Evolutionary conservation across 805 yeast species (phyloP).

Genomic region (Komagataella pastoris): DNA sequence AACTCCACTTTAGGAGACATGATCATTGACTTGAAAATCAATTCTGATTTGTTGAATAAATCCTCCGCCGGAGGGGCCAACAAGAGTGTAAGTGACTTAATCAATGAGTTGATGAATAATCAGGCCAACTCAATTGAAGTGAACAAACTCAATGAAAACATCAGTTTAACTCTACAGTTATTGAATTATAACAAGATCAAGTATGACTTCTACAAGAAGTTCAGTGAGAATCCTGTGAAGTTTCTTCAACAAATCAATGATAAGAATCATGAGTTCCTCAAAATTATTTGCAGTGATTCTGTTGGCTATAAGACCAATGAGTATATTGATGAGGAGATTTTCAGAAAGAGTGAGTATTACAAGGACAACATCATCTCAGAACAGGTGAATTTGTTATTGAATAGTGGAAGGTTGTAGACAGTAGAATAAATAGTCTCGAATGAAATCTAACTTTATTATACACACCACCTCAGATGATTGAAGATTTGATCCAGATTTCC

Average conservation of each 20-base stretch:
- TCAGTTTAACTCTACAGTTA: slow-evolving; percentile 36
- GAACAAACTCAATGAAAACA: slow-evolving; percentile 17
- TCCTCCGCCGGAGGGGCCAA: slow-evolving; percentile 22
- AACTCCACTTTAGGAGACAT: slow-evolving; percentile 73
- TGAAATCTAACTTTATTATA: slow-evolving; percentile 1
- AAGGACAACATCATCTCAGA: slow-evolving; percentile 67
- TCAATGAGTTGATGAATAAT: slow-evolving; percentile 28
- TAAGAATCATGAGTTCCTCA: slow-evolving; percentile 74
- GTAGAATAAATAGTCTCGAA: slow-evolving; percentile 5
- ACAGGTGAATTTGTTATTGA: slow-evolving; percentile 64
- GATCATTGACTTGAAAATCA: slow-evolving; percentile 62
- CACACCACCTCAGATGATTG: not conserved
- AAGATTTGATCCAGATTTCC: not conserved
- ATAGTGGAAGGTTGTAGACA: slow-evolving; percentile 30
- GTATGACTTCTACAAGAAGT: slow-evolving; percentile 63
- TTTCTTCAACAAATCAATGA: slow-evolving; percentile 65
- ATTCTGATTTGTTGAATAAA: slow-evolving; percentile 21
- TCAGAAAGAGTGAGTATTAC: slow-evolving; percentile 74
- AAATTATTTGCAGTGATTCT: slow-evolving; percentile 71
- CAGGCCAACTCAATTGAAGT: slow-evolving; percentile 27
- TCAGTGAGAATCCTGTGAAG: slow-evolving; percentile 65
- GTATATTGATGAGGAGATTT: slow-evolving; percentile 62
- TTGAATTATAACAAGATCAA: slow-evolving; percentile 46
- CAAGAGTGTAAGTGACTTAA: slow-evolving; percentile 25
- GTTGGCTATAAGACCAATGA: slow-evolving; percentile 19